phyloP scores from a whole-genome alignment of 2,329 filamentous ascomycete species.

The Cladosporium sphaerospermum region DNA sequence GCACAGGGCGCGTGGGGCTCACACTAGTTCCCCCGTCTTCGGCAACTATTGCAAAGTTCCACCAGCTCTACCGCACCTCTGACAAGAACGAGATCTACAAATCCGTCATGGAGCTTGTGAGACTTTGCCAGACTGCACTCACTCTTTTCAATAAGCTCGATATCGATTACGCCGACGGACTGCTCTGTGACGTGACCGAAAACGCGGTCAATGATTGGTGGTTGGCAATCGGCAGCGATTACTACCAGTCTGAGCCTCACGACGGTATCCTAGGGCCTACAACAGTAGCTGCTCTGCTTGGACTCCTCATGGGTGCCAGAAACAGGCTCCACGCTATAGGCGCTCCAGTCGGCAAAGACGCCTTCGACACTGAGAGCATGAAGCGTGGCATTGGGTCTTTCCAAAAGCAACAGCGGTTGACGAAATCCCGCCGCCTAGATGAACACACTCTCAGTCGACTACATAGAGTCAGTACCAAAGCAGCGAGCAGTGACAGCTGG shows the following conservation, averaged over 20 bases:
- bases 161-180: slow-evolving; percentile 82
- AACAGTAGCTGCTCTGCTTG: slow-evolving; percentile 80
- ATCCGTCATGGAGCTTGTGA: slow-evolving; percentile 81
- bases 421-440: slow-evolving; percentile 72
- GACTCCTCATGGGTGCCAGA: slow-evolving; percentile 80
- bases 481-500: slow-evolving; percentile 83
- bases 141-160: slow-evolving; percentile 82
- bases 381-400: slow-evolving; percentile 83
- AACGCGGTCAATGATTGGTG: slow-evolving; percentile 90
- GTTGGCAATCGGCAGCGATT: slow-evolving; percentile 84
- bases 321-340: slow-evolving; percentile 82
- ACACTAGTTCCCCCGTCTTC: slow-evolving; percentile 70
- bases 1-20: slow-evolving; percentile 81
- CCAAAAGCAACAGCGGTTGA: slow-evolving; percentile 80
- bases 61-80: slow-evolving; percentile 81
- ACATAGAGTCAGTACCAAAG: slow-evolving; percentile 80
- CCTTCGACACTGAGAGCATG: slow-evolving; percentile 76
- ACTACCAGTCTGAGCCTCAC: slow-evolving; percentile 85
- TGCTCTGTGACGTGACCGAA: slow-evolving; percentile 91
- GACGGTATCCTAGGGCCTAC: slow-evolving; percentile 90
- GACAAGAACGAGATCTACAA: slow-evolving; percentile 72
- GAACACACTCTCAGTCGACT: slow-evolving; percentile 74
- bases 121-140: slow-evolving; percentile 82
- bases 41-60: slow-evolving; percentile 84
- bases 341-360: slow-evolving; percentile 80